Conservation (phyloP, 2,329 filamentous ascomycete genomes). For the Ophioceras dolichostomum region DNA sequence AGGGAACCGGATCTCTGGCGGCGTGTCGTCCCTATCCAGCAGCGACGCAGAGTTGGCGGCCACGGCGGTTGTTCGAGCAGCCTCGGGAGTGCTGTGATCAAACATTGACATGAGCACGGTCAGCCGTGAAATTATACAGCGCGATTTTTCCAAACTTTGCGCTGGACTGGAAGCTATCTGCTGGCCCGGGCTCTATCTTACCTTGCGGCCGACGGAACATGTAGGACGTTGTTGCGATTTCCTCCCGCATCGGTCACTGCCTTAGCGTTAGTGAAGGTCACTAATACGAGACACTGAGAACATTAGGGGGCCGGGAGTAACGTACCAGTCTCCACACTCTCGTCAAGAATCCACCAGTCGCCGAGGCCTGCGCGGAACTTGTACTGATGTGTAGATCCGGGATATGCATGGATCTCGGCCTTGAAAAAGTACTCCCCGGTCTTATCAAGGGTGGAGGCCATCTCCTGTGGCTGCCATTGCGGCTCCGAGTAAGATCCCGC, state of each 20-base stretch:
- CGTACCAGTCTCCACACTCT: constrained; percentile 45
- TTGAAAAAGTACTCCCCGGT: constrained; percentile 46
- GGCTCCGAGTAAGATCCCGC: constrained; percentile 57
- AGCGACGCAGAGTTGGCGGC: no score
- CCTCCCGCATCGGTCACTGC: constrained; percentile 28
- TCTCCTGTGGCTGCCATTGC: constrained; percentile 55
- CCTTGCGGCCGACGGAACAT: constrained; percentile 13
- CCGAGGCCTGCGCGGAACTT: constrained; percentile 58
- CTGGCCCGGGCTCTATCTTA: no score
- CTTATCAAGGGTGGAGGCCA: constrained; percentile 39
- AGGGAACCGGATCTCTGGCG: neutral
- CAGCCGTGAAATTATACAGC: no score
- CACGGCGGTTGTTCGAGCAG: no score
- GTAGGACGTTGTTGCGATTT: constrained; percentile 35
- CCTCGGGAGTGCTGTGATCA: no score
- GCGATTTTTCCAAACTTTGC: no score
- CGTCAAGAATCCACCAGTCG: constrained; percentile 60
- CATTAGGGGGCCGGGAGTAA: neutral
- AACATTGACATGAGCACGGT: no score
- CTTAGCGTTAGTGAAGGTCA: constrained; percentile 1
- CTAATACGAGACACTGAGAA: neutral
- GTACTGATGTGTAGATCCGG: constrained; percentile 55
- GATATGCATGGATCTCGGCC: constrained; percentile 39
- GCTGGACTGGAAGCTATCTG: no score
- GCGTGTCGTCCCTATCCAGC: no score